These are phyloP conservation scores for Phoma sp. DNA, from an alignment of 2,329 filamentous ascomycete species.

Conservation along the genomic window DNA sequence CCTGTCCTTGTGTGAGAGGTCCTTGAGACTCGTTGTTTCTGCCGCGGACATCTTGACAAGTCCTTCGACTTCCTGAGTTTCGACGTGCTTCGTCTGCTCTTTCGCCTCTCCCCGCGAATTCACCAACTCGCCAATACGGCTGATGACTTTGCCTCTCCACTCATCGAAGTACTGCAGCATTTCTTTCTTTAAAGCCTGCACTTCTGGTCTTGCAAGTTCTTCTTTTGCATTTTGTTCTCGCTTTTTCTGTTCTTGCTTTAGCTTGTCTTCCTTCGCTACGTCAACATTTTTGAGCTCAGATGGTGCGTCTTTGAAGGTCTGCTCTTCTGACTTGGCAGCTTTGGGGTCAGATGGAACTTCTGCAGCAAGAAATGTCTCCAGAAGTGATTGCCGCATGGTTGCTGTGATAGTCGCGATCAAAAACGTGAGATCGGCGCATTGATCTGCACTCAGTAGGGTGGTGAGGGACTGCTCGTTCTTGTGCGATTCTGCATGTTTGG, in stretches of 20 bases:
- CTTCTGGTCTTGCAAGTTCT: constrained; percentile 59
- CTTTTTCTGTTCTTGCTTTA: constrained; percentile 38
- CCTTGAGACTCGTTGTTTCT: constrained; percentile 34
- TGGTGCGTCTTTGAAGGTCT: constrained; percentile 32
- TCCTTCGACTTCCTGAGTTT: constrained; percentile 28
- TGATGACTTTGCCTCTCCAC: constrained; percentile 77
- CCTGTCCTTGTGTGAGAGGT: constrained; percentile 36
- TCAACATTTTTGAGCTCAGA: constrained; percentile 33
- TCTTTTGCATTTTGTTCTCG: constrained; percentile 51
- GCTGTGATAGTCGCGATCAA: constrained; percentile 58
- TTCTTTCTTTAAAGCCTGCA: constrained; percentile 73
- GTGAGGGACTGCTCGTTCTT: constrained; percentile 50
- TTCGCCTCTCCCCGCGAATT: constrained; percentile 47
- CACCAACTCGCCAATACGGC: constrained; percentile 73
- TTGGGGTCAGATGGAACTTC: constrained; percentile 27
- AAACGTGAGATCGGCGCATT: constrained; percentile 57
- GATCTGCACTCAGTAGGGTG: constrained; percentile 55
- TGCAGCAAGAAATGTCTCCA: constrained; percentile 51
- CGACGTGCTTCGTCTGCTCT: constrained; percentile 36
- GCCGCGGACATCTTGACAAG: constrained; percentile 40
- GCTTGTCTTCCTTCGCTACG: constrained; percentile 41
- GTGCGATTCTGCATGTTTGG: constrained; percentile 32
- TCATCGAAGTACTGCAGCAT: constrained; percentile 76
- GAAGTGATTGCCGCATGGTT: constrained; percentile 55
- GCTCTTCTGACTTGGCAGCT: constrained; percentile 31